Evolutionary conservation across 2,329 filamentous ascomycete species (phyloP), one percentile per base, ranked within the genome.

Genomic region (Fusarium verticillioides): DNA sequence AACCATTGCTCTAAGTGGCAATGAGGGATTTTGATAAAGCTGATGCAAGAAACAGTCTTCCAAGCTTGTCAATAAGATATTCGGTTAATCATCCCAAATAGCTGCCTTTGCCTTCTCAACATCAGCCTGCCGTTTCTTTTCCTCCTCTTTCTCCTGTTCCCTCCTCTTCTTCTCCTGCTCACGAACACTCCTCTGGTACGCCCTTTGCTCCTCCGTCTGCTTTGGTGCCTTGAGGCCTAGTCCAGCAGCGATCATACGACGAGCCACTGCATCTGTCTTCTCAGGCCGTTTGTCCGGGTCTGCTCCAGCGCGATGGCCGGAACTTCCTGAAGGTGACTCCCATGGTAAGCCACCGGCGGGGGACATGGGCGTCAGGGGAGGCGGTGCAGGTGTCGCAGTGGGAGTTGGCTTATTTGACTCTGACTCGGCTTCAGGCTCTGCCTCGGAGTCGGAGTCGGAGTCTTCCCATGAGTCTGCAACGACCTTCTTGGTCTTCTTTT

Each of bases 181-280:
- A 77, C 92, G 90, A 69, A 96, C 86, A 2, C 93, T 92, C 74
- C 88, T 90, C 78, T 98, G 95, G 81, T 96, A 98, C 60, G 94
- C 93, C 76, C 88, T 89, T 86, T 97, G 93, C 83, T 98, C 95
- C 71, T 97, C 94, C 4, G 94, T 98, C 81, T 92, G 89, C 84
- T 90, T 92, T 37, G 94, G 94, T 39, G 92, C 90, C 78, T 91
- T 90, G 61, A 98, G 89, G 2, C 96, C 96, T 74, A 98, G 84
- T 1, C 94, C 95, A 7, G 93, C 93, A 2, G 94, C 95, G 80
- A 99, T 98, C 89, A 99, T 88, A 66, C 96, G 87, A 70, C 93
- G 90, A 9, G 96, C 96, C 43, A 97, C 94, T 2, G 95, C 94
- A 69, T 97, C 97, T 70, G 95, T 97, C 86, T 97, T 99, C 83